These are phyloP conservation scores for Backusella luteola DNA, from an alignment of 192 early-diverging fungal species.

Conservation along the genomic window DNA sequence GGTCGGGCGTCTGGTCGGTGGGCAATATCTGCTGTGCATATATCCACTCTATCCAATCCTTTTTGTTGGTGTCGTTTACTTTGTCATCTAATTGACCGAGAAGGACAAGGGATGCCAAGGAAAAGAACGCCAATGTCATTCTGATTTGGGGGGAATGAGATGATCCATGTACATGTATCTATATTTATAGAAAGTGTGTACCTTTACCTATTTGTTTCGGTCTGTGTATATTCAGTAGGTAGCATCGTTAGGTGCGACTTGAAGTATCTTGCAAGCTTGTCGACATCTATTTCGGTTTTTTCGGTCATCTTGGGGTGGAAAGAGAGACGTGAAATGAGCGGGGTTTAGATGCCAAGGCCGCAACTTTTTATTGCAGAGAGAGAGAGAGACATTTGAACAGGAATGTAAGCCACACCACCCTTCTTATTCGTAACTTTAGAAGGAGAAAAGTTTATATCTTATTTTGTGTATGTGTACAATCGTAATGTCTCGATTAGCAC, in stretches of 20 bases:
- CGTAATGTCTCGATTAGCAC: not conserved
- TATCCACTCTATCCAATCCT: slow-evolving; percentile 91
- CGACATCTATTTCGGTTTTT: slow-evolving; percentile 38
- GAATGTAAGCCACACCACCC: not conserved
- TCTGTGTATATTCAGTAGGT: slow-evolving; percentile 64
- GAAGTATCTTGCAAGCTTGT: slow-evolving; percentile 73
- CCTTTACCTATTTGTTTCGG: slow-evolving; percentile 70
- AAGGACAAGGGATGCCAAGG: slow-evolving; percentile 78
- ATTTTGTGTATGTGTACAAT: not conserved
- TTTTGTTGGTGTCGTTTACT: slow-evolving; percentile 52
- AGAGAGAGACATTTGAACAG: not conserved
- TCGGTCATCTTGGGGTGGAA: not conserved
- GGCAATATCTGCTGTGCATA: slow-evolving; percentile 89
- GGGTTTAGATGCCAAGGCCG: not conserved
- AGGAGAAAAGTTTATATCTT: not conserved
- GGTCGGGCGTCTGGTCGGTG: slow-evolving; percentile 18
- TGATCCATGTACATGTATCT: no score
- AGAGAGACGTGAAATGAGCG: not conserved
- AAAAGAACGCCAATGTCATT: slow-evolving; percentile 88
- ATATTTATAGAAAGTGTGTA: not conserved
- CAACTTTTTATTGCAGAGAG: not conserved
- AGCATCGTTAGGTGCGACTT: slow-evolving; percentile 65
- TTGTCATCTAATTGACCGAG: slow-evolving; percentile 63
- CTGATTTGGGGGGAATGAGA: slow-evolving; percentile 35
- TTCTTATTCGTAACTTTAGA: not conserved